These are phyloP conservation scores for Trametes pubescens DNA, from an alignment of 1,284 basidiomycete species.

Conservation along the genomic window DNA sequence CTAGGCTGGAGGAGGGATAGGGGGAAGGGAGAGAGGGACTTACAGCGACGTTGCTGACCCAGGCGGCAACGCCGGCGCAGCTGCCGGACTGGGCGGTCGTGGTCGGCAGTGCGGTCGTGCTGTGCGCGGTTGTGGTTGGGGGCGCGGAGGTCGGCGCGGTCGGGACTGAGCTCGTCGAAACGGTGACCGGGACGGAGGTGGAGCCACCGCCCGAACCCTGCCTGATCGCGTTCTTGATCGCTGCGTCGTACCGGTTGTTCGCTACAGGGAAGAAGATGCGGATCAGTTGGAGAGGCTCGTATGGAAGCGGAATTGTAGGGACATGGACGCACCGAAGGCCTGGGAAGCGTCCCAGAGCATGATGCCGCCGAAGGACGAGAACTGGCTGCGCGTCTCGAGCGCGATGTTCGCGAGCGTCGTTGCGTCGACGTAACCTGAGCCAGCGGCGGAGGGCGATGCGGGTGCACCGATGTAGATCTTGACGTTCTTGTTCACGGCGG, in stretches of 20 bases:
- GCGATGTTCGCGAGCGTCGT: conserved; percentile 55
- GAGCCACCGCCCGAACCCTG: conserved; percentile 42
- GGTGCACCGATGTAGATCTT: conserved; percentile 73
- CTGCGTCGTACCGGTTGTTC: conserved; percentile 59
- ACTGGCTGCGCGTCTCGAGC: conserved; percentile 53
- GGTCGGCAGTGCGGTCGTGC: conserved; percentile 37
- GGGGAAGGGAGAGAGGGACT: conserved; percentile 30
- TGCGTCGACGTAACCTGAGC: conserved; percentile 59
- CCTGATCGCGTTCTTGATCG: conserved; percentile 59
- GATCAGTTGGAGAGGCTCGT: not conserved
- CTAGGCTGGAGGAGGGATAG: no score
- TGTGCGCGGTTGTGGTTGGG: conserved; percentile 30
- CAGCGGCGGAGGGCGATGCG: conserved; percentile 56
- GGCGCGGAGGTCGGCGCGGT: conserved; percentile 40
- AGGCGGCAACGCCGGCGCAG: conserved; percentile 58
- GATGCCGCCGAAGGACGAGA: conserved; percentile 71
- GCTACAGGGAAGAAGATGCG: conserved; percentile 42
- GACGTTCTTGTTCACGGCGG: conserved; percentile 63
- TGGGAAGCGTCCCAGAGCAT: conserved; percentile 76
- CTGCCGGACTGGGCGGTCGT: conserved; percentile 43
- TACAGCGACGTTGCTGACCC: conserved; percentile 54
- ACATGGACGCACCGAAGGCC: conserved; percentile 54
- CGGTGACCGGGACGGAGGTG: conserved; percentile 22
- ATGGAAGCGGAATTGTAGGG: not conserved
- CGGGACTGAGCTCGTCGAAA: conserved; percentile 35